These are phyloP conservation scores for Alternaria conjuncta DNA, from an alignment of 2,329 filamentous ascomycete species.

Conservation along the genomic window DNA sequence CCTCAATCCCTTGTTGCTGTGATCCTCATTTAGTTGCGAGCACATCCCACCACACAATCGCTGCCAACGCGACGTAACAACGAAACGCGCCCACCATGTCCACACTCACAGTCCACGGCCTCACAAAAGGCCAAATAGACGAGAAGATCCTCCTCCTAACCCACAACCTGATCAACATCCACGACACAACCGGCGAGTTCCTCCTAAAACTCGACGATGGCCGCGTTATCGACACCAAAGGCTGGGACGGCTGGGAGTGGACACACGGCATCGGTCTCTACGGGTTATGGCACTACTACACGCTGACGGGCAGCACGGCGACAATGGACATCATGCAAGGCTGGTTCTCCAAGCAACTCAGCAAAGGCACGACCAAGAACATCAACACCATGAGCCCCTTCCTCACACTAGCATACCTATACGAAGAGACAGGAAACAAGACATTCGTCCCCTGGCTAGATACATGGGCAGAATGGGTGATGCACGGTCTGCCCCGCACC, in stretches of 20 bases:
- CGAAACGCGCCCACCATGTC: conserved; percentile 38
- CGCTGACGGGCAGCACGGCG: conserved; percentile 67
- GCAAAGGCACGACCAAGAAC: conserved; percentile 79
- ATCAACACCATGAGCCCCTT: conserved; percentile 86
- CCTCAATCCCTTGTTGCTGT: not conserved
- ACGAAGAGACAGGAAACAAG: conserved; percentile 73
- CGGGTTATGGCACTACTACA: conserved; percentile 83
- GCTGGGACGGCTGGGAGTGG: conserved; percentile 85
- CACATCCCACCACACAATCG: not conserved
- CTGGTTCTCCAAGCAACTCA: conserved; percentile 75
- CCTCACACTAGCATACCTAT: conserved; percentile 76
- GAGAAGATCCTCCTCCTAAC: conserved; percentile 70
- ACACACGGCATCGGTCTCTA: conserved; percentile 82
- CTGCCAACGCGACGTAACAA: not conserved
- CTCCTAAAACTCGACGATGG: conserved; percentile 74
- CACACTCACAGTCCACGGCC: conserved; percentile 50
- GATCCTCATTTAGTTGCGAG: not conserved
- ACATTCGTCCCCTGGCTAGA: conserved; percentile 80
- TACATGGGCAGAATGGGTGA: conserved; percentile 82
- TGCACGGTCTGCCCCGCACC: conserved; percentile 76
- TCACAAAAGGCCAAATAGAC: conserved; percentile 55
- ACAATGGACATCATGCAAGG: conserved; percentile 71
- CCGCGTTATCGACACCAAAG: conserved; percentile 81
- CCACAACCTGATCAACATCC: conserved; percentile 77
- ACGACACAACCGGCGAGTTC: conserved; percentile 76